Percentiles rank a stretch among this genome's conserved stretches.
These are phyloP conservation scores for Aspergillus unguis DNA, from an alignment of 2,329 filamentous ascomycete genomes.

Conservation along the genomic window DNA sequence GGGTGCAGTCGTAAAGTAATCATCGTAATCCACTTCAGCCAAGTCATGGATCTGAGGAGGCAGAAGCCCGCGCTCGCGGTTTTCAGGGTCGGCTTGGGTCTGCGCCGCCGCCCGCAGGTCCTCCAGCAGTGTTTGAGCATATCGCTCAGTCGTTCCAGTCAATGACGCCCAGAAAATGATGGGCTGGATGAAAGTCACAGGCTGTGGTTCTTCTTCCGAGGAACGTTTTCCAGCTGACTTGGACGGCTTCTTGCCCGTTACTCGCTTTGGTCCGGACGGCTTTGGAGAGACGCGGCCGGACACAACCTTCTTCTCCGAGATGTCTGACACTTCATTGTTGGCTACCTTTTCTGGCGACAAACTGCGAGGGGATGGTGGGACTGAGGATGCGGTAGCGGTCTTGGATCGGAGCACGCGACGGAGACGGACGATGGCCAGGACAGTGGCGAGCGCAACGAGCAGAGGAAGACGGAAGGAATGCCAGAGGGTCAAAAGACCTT, in stretches of 20 bases:
- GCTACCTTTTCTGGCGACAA: conserved; percentile 23
- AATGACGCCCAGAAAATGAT: conserved; percentile 88
- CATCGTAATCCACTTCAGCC: conserved; percentile 84
- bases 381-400: conserved; percentile 28
- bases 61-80: conserved; percentile 39
- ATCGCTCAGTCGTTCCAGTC: conserved; percentile 75
- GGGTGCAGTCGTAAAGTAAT: conserved; percentile 79
- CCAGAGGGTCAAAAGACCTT: conserved; percentile 45
- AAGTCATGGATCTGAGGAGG: conserved; percentile 70
- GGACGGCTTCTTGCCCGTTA: conserved; percentile 31
- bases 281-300: conserved; percentile 15
- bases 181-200: conserved; percentile 52
- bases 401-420: conserved; percentile 27
- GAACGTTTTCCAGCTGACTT: conserved; percentile 27
- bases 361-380: conserved; percentile 31
- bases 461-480: conserved; percentile 47
- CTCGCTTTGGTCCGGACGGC: conserved; percentile 30
- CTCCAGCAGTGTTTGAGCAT: conserved; percentile 62
- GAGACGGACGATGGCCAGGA: conserved; percentile 31
- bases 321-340: neutral
- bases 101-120: conserved; percentile 48
- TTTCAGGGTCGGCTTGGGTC: conserved; percentile 19
- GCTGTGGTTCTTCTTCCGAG: conserved; percentile 17
- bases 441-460: conserved; percentile 38
- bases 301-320: conserved; percentile 2